These are phyloP conservation scores for Ophiostoma ips DNA, from an alignment of 2,329 filamentous ascomycete genomes.

Conservation along the genomic window DNA sequence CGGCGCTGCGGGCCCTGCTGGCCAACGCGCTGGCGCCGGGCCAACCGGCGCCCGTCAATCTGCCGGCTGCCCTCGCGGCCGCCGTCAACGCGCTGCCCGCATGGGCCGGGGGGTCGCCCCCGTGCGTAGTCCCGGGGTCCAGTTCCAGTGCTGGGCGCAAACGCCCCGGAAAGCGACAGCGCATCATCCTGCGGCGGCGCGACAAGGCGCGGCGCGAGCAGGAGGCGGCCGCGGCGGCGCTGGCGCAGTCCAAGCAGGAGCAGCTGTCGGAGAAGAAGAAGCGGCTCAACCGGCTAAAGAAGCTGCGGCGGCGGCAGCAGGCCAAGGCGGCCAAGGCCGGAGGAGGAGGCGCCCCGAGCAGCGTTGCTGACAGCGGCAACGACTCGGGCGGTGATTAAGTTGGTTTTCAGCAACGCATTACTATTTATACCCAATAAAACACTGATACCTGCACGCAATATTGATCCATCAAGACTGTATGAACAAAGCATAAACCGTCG, in stretches of 20 bases:
- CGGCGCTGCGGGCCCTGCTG: slow-evolving; percentile 10
- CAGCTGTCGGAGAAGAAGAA: slow-evolving; percentile 48
- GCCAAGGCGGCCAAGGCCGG: slow-evolving; percentile 25
- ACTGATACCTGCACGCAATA: no score
- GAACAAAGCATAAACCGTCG: no score
- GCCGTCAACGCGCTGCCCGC: slow-evolving; percentile 9
- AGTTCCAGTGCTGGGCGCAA: slow-evolving; percentile 16
- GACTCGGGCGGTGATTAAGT: neutral
- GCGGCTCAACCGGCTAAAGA: slow-evolving; percentile 44
- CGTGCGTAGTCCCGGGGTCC: neutral
- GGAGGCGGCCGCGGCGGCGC: slow-evolving; percentile 26
- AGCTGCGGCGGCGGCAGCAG: slow-evolving; percentile 44
- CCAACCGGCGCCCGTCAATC: neutral
- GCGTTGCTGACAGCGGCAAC: neutral
- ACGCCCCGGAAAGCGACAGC: slow-evolving; percentile 43
- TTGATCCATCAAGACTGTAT: no score
- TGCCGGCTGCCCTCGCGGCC: neutral
- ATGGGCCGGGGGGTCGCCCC: slow-evolving; percentile 5
- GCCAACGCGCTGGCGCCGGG: slow-evolving; percentile 7
- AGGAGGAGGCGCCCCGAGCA: neutral
- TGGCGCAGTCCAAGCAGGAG: slow-evolving; percentile 37
- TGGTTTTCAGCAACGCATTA: no score
- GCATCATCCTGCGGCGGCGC: slow-evolving; percentile 36
- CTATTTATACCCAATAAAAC: no score
- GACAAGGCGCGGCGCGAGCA: slow-evolving; percentile 28